Evolutionary conservation across 805 yeast genomes (phyloP), one percentile per base, ranked within the genome.

Genomic region (Hanseniaspora vineae): DNA sequence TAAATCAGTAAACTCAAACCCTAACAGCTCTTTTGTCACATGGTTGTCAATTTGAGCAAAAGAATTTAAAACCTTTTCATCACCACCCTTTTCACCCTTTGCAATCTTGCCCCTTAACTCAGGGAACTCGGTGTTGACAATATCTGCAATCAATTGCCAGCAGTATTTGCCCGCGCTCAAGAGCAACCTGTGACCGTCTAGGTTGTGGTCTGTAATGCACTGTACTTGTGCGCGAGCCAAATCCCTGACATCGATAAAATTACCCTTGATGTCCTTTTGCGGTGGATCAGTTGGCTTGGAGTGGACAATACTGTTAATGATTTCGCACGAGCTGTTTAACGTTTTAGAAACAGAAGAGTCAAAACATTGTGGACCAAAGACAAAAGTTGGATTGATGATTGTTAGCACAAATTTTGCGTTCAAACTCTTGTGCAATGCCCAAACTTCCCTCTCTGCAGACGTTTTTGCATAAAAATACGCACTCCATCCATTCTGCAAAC

Each of bases 401-500:
- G 69, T 54, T 31, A 73, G 46, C 14, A 56, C 54, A 56, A 70
- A 73, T 20, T 56, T 52, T 11, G 58, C 54, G 40, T 62, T 61
- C 23, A 44, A 35, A 46, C 53, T 49, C 42, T 67, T 58, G 17
- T 67, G 52, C 52, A 75, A 77, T 2, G 73, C 68, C 75, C 82
- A 73, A 4, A 75, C 75, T 2, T 75, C 75, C 52, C 63, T 53
- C 62, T 80, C 83, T 15, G 82, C 84, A 52, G 62, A 60, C 8
- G 59, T 69, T 59, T 77, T 78, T 31, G 81, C 68, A 31, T 69
- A 68, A 31, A 59, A 48, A 47, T 65, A 68, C 2, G 68, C 70
- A 59, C 63, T 58, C 19, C 45, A 35, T 2, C 54, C 44, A 37
- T 53, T 42, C 13, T 23, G 19, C 43, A 49, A 51, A 44, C 54